These are phyloP conservation scores for Phytophthora citrophthora DNA, from an alignment of 352 stramenopile genomes.

Conservation along the genomic window DNA sequence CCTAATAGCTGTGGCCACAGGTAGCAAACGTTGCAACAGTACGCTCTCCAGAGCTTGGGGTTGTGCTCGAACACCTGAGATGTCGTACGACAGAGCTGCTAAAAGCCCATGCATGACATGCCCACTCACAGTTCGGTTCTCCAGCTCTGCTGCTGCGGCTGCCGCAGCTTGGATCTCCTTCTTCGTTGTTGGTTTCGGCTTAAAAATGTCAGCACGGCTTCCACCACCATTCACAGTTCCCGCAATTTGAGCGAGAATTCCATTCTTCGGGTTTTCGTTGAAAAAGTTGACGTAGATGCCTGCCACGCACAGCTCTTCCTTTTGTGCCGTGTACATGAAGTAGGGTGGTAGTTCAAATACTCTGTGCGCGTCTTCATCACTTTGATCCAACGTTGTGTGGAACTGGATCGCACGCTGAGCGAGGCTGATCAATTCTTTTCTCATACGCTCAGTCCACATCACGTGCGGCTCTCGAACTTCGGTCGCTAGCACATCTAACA, in stretches of 20 bases:
- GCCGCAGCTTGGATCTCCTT: conserved; percentile 49
- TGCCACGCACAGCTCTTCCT: conserved; percentile 84
- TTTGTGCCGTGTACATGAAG: conserved; percentile 86
- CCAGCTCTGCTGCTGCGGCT: conserved; percentile 32
- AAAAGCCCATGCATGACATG: conserved; percentile 83
- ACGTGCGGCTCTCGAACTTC: conserved; percentile 84
- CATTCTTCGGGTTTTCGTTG: conserved; percentile 83
- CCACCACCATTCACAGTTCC: conserved; percentile 60
- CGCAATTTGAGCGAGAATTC: conserved; percentile 78
- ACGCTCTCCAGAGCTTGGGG: conserved; percentile 72
- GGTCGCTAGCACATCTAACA: conserved; percentile 73
- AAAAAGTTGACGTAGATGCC: conserved; percentile 92
- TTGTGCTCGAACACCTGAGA: conserved; percentile 73
- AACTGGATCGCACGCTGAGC: conserved; percentile 77
- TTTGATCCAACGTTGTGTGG: conserved; percentile 63
- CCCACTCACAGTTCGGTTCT: conserved; percentile 60
- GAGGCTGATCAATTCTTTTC: conserved; percentile 73
- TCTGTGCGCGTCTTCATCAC: conserved; percentile 61
- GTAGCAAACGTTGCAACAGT: conserved; percentile 73
- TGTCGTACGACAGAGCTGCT: conserved; percentile 71
- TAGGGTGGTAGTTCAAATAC: conserved; percentile 77
- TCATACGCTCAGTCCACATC: conserved; percentile 89
- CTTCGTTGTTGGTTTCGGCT: conserved; percentile 40
- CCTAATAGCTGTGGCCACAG: conserved; percentile 78
- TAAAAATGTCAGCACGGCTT: conserved; percentile 30